Percentiles rank a stretch among this genome's conserved stretches.
Conservation (phyloP, 1,284 basidiomycete genomes). For the Cryptococcus sp. region DNA sequence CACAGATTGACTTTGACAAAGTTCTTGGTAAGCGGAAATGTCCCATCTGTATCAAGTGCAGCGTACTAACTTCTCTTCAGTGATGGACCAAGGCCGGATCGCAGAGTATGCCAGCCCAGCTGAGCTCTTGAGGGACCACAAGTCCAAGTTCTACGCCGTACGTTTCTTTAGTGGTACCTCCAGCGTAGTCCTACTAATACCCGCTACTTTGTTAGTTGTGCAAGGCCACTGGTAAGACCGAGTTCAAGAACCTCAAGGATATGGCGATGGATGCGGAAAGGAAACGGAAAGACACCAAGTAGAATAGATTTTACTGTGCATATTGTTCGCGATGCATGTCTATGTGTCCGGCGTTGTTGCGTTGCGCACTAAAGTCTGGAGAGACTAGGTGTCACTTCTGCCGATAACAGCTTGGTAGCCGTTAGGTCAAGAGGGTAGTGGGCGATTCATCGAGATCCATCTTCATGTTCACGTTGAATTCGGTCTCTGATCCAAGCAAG, state of each 20-base stretch:
- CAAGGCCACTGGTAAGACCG: slow-evolving; percentile 76
- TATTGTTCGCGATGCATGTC: neutral
- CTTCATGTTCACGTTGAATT: neutral
- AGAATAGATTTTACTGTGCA: neutral
- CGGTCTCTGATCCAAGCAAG: neutral
- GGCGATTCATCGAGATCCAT: neutral
- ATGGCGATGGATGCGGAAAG: slow-evolving; percentile 49
- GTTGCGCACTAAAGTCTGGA: too few relatives aligned
- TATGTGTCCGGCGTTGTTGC: neutral
- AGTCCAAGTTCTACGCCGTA: slow-evolving; percentile 68
- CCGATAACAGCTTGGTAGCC: too few relatives aligned
- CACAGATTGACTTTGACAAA: slow-evolving; percentile 76
- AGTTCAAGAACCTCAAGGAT: slow-evolving; percentile 66
- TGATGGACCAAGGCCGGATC: slow-evolving; percentile 63
- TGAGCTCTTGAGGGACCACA: slow-evolving; percentile 64
- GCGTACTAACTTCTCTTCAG: slow-evolving; percentile 17
- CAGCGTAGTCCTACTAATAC: slow-evolving; percentile 5
- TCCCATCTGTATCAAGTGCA: neutral
- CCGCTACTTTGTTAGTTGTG: slow-evolving; percentile 58
- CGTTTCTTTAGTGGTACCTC: slow-evolving; percentile 1
- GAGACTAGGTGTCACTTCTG: too few relatives aligned
- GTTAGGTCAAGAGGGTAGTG: too few relatives aligned
- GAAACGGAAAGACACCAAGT: slow-evolving; percentile 9
- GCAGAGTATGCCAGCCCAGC: slow-evolving; percentile 78
- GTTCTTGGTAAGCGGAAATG: slow-evolving; percentile 53